Evolutionary conservation across 371 early-diverging fungal genomes (phyloP), one percentile per base, ranked within the genome.

Genomic region (Rhizopus sp.): DNA sequence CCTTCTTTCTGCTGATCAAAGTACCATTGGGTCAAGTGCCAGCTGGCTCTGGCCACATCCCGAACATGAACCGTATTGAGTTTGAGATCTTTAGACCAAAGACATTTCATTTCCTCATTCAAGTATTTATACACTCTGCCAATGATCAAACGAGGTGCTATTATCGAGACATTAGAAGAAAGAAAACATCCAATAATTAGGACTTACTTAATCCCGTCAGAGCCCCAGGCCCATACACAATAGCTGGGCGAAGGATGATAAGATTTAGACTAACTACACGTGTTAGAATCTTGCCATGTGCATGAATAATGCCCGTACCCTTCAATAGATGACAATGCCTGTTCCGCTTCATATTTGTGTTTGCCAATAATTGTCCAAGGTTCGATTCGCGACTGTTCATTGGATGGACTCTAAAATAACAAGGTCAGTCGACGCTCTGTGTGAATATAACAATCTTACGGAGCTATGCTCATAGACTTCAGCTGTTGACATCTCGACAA

Each of bases 61-160:
- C 67, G 35, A 3, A 93, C 95, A 75, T 97, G 97, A 6, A 97
- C 95, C 0, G 96, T 95, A 70, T 93, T 94, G 60, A 96, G 80
- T 65, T 87, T 88, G 44, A 94, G 72, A 56, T 92, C 93, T 53
- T 90, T 90, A 10, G 90, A 90, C 96, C 96, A 96, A 45, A 96
- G 77, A 16, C 93, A 77, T 45, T 91, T 91, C 96, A 97, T 94
- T 64, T 91, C 88, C 62, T 91, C 90, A 35, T 84, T 75, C 16
- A 89, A 64, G 23, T 88, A 83, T 56, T 90, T 74, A 70, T 95
- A 94, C n/a, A 97, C 89, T 37, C 90, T 89, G 35, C 92, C 96
- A 45, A 92, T 88, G 50, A 95, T 93, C 56, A 97, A 72, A 45
- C 95, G 90, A 34, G 96, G 94, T 17, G 93, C 95, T 88, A 58